Percentiles rank a stretch among this genome's conserved stretches.
Conservation (phyloP, 2,329 filamentous ascomycete species). For the Neocucurbitaria cava region DNA sequence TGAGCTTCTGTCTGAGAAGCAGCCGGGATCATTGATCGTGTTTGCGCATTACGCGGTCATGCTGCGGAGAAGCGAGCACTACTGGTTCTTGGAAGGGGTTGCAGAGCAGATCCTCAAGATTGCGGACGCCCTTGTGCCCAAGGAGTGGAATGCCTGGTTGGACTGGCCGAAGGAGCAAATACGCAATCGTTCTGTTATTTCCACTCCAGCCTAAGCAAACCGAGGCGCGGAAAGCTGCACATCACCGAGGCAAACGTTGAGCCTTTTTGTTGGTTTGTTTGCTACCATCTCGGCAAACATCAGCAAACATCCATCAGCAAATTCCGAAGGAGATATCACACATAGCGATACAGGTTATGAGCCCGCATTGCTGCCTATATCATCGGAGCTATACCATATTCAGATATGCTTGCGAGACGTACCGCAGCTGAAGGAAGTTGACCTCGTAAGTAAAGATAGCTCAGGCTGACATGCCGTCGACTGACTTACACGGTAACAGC, state of each 20-base stretch:
- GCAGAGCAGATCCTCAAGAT: conserved; percentile 35
- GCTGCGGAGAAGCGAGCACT: conserved; percentile 24
- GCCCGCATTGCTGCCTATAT: not conserved
- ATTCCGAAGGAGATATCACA: too few relatives aligned
- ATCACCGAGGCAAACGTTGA: not conserved
- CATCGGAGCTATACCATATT: not conserved
- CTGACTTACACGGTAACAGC: not conserved
- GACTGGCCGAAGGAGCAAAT: conserved; percentile 39
- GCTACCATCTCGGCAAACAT: too few relatives aligned
- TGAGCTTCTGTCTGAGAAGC: conserved; percentile 35
- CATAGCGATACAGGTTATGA: too few relatives aligned
- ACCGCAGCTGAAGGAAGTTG: not conserved
- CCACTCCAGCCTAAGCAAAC: conserved; percentile 5
- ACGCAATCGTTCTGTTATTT: conserved; percentile 3
- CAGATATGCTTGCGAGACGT: conserved; percentile 11
- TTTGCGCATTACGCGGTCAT: conserved; percentile 47
- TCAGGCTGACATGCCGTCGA: not conserved
- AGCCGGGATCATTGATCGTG: conserved; percentile 45
- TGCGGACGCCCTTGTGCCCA: conserved; percentile 31
- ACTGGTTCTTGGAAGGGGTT: conserved; percentile 36
- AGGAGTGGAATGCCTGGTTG: conserved; percentile 36
- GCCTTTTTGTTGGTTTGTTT: too few relatives aligned
- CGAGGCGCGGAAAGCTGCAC: not conserved
- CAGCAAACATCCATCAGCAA: too few relatives aligned
- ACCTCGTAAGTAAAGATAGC: conserved; percentile 1